Percentiles rank a stretch among this genome's conserved stretches.
These are phyloP conservation scores for Epithemia pelagica DNA, from an alignment of 108 stramenopile species.

Conservation along the genomic window DNA sequence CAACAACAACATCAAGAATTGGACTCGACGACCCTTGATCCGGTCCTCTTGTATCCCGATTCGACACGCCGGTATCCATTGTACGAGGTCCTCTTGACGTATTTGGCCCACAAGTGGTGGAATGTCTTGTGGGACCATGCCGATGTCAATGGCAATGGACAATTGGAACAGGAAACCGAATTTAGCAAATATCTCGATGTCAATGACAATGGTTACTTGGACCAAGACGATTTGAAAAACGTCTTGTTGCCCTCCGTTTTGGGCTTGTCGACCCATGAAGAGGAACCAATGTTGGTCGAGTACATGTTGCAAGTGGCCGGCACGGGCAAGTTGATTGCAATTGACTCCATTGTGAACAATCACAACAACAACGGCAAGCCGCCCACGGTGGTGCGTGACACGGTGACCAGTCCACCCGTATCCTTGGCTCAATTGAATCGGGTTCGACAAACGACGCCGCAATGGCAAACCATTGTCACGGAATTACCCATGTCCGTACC, in stretches of 20 bases:
- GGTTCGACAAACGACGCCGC: no score
- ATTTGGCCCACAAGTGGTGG: not conserved
- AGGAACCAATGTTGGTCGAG: not conserved
- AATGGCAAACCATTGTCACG: no score
- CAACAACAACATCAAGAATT: conserved; percentile 1
- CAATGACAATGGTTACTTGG: not conserved
- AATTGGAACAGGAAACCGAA: not conserved
- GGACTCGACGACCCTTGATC: not conserved
- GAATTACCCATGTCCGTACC: no score
- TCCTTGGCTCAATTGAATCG: no score
- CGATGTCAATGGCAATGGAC: conserved; percentile 2
- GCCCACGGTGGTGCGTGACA: no score
- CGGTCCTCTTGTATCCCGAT: not conserved
- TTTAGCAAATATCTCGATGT: not conserved
- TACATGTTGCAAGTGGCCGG: not conserved
- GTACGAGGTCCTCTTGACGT: not conserved
- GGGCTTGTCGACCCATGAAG: not conserved
- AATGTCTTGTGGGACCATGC: not conserved
- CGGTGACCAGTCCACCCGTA: no score
- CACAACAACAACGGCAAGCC: no score
- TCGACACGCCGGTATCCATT: conserved; percentile 3
- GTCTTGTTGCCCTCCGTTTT: not conserved
- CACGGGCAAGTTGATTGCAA: no score
- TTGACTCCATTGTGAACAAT: no score
- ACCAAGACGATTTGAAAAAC: not conserved